Conservation (phyloP, 495 filamentous ascomycete genomes). For the Aspergillus homomorphus region DNA sequence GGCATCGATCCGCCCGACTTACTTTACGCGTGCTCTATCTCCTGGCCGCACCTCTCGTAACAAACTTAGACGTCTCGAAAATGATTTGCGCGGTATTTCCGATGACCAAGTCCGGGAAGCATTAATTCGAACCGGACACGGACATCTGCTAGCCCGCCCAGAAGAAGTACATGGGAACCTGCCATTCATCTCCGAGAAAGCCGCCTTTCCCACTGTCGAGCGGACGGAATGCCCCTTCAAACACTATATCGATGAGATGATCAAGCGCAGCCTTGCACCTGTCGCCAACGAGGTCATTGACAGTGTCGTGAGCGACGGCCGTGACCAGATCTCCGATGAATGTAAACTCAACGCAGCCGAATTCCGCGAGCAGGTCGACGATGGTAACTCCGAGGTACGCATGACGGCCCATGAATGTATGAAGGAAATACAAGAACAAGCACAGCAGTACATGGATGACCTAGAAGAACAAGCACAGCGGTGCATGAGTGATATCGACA, state of each 20-base stretch:
- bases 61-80: constrained; percentile 15
- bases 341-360: constrained; percentile 19
- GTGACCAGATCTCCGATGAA: constrained; percentile 16
- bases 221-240: constrained; percentile 16
- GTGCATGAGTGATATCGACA: constrained; percentile 15
- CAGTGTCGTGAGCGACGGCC: constrained; percentile 13
- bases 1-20: constrained; percentile 15
- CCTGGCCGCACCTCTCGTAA: constrained; percentile 12
- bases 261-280: constrained; percentile 15
- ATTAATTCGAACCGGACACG: constrained; percentile 16
- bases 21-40: constrained; percentile 19
- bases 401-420: constrained; percentile 19
- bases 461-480: constrained; percentile 19
- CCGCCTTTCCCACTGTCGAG: constrained; percentile 9
- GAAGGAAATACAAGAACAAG: constrained; percentile 14
- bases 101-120: constrained; percentile 15
- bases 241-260: constrained; percentile 14
- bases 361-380: constrained; percentile 20
- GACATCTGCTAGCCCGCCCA: constrained; percentile 18
- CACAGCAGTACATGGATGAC: constrained; percentile 10
- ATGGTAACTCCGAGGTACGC: constrained; percentile 18
- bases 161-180: constrained; percentile 14
- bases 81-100: constrained; percentile 14
- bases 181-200: constrained; percentile 12
- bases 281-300: constrained; percentile 16